Conservation (phyloP, 768 basidiomycete genomes). For the Agaricus sinodeliciosus region DNA sequence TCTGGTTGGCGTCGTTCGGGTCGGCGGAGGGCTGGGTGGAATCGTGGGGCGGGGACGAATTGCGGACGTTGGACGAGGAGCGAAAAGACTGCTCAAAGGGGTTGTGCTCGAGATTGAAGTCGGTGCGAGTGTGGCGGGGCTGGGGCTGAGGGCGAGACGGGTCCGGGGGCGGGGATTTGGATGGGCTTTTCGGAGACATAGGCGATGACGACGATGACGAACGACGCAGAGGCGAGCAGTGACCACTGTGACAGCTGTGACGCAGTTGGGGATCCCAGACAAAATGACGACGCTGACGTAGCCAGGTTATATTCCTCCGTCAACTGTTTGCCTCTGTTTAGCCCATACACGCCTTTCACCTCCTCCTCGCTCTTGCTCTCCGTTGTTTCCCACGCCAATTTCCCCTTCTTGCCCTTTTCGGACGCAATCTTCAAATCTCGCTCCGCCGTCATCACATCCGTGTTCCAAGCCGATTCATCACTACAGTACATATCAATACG, state of each 20-base stretch:
- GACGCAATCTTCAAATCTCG: constrained; percentile 4
- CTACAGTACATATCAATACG: constrained; percentile 1
- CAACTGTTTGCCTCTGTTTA: constrained; percentile 34
- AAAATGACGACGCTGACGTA: constrained; percentile 49
- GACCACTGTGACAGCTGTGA: constrained; percentile 1
- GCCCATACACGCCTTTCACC: constrained; percentile 4
- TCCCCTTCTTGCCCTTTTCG: neutral
- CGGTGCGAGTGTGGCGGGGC: constrained; percentile 45
- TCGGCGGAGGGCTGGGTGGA: constrained; percentile 11
- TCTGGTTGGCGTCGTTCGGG: constrained; percentile 12
- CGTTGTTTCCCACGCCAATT: too few species aligned
- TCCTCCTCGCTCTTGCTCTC: neutral
- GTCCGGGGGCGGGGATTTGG: constrained; percentile 23
- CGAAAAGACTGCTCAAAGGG: constrained; percentile 92
- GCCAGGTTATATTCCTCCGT: constrained; percentile 35
- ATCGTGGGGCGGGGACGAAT: constrained; percentile 25
- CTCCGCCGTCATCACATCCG: too few species aligned
- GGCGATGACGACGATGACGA: constrained; percentile 13
- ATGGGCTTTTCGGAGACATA: constrained; percentile 35
- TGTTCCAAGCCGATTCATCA: neutral
- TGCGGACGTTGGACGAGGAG: constrained; percentile 47
- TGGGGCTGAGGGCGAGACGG: constrained; percentile 13
- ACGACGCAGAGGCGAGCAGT: constrained; percentile 1
- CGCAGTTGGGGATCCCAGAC: constrained; percentile 27
- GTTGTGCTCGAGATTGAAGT: constrained; percentile 79